Base-by-base conservation (phyloP, 1,284 basidiomycete species). In the Ganoderma lucidum region DNA sequence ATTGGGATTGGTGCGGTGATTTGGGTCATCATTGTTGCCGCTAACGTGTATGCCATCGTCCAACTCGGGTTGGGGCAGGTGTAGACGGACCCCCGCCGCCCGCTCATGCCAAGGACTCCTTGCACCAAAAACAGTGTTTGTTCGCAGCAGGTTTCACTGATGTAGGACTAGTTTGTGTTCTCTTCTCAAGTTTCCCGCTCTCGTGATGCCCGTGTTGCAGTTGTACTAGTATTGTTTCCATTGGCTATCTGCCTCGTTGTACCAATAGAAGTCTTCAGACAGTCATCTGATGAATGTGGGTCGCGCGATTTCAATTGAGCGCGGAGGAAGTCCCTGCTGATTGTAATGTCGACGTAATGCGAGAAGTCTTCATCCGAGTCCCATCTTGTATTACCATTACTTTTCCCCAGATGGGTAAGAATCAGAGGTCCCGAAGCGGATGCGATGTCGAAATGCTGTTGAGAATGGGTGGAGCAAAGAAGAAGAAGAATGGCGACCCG, bases 11-110 rank as follows among this genome's bases (percentile, higher is more conserved):
- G 91, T 2, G 87, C 83, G 71, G 17, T 83, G 15, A 86, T 94
- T 45, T 93, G 89, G 82, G 70, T 87, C 6, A 71, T 93, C 3
- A 82, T 95, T 12, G 80, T 91, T 12, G 79, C 86, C 19, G 93
- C 93, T 41, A 94, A 95, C 75, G 79, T 86, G 23, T 92, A 92
- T 71, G 89, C 87, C 3, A 77, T 92, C 53, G 81, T 87, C 15
- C 84, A 81, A 19, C 78, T 92, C 44, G 83, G 79, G 62, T 69
- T 83, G 56, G 64, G 64, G 10, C 39, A 59, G 35, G 64, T 10
- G 35, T 63, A 61, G 59, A n/a, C 17, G 35, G 30, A 39, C 19
- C 19, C 35, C 48, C 19, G 19, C 32, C 15, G 19, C 32, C 15
- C 56, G 35, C 5, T 9, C 14, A 23, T 42, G 59, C 39, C 59